Percentiles rank a stretch among this genome's conserved stretches.
Evolutionary conservation across 805 yeast species (phyloP).

Genomic region (Saccharomyces cerevisiae): DNA sequence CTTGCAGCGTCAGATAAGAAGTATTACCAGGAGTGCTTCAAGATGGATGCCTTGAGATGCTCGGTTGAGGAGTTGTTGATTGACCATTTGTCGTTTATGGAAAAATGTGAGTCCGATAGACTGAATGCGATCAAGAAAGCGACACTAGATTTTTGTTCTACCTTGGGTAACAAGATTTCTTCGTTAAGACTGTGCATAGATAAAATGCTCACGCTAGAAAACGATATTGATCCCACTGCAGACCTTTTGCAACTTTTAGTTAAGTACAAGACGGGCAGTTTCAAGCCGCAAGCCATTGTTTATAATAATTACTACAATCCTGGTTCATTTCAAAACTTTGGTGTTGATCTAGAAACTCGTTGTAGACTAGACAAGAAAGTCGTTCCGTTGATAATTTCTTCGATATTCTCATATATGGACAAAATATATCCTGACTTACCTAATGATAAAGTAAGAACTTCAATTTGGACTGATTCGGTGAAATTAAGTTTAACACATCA

Average conservation of each 20-base stretch:
- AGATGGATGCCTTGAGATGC: slow-evolving; percentile 60
- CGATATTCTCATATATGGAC: slow-evolving; percentile 61
- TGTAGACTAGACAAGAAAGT: slow-evolving; percentile 63
- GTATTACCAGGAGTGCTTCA: slow-evolving; percentile 46
- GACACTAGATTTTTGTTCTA: slow-evolving; percentile 60
- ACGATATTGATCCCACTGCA: slow-evolving; percentile 58
- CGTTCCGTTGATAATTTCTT: slow-evolving; percentile 61
- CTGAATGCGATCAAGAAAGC: slow-evolving; percentile 69
- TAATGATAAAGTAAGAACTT: slow-evolving; percentile 59
- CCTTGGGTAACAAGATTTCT: slow-evolving; percentile 53
- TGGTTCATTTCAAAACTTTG: slow-evolving; percentile 62
- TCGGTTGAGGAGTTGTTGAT: slow-evolving; percentile 63
- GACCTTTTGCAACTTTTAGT: slow-evolving; percentile 63
- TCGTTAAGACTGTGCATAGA: slow-evolving; percentile 53
- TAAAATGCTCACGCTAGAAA: slow-evolving; percentile 55
- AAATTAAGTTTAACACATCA: slow-evolving; percentile 53
- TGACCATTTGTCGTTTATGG: slow-evolving; percentile 70
- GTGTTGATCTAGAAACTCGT: slow-evolving; percentile 64
- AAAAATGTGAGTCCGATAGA: slow-evolving; percentile 74
- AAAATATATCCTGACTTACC: slow-evolving; percentile 57
- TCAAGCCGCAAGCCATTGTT: slow-evolving; percentile 60
- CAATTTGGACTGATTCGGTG: slow-evolving; percentile 62
- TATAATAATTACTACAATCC: slow-evolving; percentile 77
- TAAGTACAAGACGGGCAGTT: slow-evolving; percentile 64
- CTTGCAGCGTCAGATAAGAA: slow-evolving; percentile 48